Conservation (phyloP, 2,329 filamentous ascomycete genomes). For the Aspergillus tamarii region DNA sequence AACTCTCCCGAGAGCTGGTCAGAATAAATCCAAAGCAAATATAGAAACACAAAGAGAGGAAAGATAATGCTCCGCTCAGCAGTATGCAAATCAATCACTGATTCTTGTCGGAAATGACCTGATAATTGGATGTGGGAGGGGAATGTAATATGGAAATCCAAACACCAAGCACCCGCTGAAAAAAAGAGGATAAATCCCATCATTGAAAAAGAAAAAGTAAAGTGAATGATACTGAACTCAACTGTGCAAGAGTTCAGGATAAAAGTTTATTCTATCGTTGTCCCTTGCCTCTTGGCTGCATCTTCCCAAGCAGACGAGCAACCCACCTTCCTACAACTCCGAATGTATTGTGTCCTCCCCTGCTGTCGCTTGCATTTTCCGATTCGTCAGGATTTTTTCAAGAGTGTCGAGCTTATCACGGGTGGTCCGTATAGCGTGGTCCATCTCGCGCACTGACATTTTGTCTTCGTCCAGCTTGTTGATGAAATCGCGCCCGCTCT, state of each 20-base stretch:
- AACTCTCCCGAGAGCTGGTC: not conserved
- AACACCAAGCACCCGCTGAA: slow-evolving; percentile 1
- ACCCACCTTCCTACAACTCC: slow-evolving; percentile 25
- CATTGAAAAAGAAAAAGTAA: slow-evolving; percentile 5
- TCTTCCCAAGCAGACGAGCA: not conserved
- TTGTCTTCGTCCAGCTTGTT: slow-evolving; percentile 64
- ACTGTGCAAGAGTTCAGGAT: slow-evolving; percentile 13
- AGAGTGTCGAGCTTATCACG: slow-evolving; percentile 80
- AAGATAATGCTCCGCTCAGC: slow-evolving; percentile 7
- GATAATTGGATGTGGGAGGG: not conserved
- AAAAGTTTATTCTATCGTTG: not conserved
- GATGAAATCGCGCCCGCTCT: slow-evolving; percentile 53
- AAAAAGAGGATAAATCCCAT: not conserved
- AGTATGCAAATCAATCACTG: slow-evolving; percentile 7
- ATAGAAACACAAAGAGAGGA: slow-evolving; percentile 8
- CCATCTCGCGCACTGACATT: slow-evolving; percentile 74
- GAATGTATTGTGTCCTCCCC: slow-evolving; percentile 23
- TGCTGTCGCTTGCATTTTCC: slow-evolving; percentile 40
- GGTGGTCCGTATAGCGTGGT: slow-evolving; percentile 80
- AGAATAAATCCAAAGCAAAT: not conserved
- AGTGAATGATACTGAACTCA: slow-evolving; percentile 12
- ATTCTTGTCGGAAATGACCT: not conserved
- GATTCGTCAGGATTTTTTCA: slow-evolving; percentile 70
- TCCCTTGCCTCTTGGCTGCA: not conserved
- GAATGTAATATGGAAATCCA: not conserved